Evolutionary conservation across 2,329 filamentous ascomycete species (phyloP), one percentile per base, ranked within the genome.

Genomic region (Cytospora paraplurivora): DNA sequence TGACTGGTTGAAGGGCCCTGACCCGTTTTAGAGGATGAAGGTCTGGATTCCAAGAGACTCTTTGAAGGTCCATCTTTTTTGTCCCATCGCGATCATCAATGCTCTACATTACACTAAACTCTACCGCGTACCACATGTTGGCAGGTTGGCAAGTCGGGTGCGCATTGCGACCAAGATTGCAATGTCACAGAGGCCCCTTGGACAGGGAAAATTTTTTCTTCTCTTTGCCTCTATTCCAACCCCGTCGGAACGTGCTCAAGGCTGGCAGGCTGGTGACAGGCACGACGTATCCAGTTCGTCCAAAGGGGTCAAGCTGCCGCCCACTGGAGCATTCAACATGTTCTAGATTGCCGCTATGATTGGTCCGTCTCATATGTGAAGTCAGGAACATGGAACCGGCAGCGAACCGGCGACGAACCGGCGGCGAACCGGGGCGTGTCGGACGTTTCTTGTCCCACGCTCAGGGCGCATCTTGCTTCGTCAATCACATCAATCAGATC

Each of bases 161-260:
- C 58, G 51, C 58, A 52, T 55, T 49, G 44, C 38, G 50, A 41
- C 51, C 44, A 59, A 53, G 34, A 33, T 59, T 59, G 57, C 49
- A 44, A 52, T 59, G 57, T 59, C 57, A 44, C 57, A 53, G 19
- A 13, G 13, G 27, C 57, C 35, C 57, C 12, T 15, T 33, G 33
- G 8, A n/a, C 10, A 33, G 21, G 33, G 15, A 17, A 35, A 54
- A 49, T 54, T 32, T 10, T 49, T 49, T 61, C 19, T 37, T n/a
- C 13, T 11, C 12, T 33, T 4, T 27, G 27, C 27, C 27, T 27
- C 27, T 27, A 27, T 27, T 53, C 50, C n/a, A 17, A 38, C 37
- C 50, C 50, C 44, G 27, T 47, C 35, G 44, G n/a, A 33, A 49
- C 50, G n/a, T 54, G 58, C 17, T 32, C 51, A 55, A 49, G 58